Evolutionary conservation across 352 stramenopile genomes (phyloP).

Genomic region (Phytophthora uliginosa): DNA sequence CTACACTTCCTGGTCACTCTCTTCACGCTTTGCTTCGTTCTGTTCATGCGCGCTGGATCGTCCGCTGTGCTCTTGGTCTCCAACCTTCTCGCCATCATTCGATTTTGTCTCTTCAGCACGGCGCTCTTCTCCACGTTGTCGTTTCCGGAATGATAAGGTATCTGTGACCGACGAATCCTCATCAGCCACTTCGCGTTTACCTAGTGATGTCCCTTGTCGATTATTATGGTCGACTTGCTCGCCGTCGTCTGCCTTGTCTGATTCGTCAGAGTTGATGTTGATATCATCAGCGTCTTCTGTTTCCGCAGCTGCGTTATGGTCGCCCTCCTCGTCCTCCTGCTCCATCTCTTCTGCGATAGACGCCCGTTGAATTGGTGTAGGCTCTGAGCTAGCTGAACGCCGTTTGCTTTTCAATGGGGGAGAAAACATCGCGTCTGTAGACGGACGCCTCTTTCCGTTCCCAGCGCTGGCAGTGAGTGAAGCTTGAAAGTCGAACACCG

Average conservation of each 20-base stretch:
- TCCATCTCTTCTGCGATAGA: constrained; percentile 48
- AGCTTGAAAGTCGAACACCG: constrained; percentile 79
- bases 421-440: constrained; percentile 25
- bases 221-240: constrained; percentile 29
- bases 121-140: constrained; percentile 10
- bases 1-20: constrained; percentile 14
- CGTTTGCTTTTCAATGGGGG: constrained; percentile 46
- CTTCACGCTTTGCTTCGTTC: constrained; percentile 20
- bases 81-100: constrained; percentile 6
- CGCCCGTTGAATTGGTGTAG: constrained; percentile 41
- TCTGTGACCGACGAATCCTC: constrained; percentile 1
- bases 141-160: constrained; percentile 22
- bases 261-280: background rate
- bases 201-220: constrained; percentile 20
- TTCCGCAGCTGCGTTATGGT: background rate
- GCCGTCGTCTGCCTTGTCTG: background rate
- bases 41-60: constrained; percentile 11
- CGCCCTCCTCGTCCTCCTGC: constrained; percentile 16
- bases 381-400: constrained; percentile 45
- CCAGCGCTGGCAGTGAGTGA: constrained; percentile 31
- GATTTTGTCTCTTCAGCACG: constrained; percentile 11
- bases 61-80: background rate
- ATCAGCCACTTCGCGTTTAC: constrained; percentile 22
- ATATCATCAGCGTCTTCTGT: constrained; percentile 11
- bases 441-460: constrained; percentile 24